These are phyloP conservation scores for Boletus speciosus DNA, from an alignment of 768 basidiomycete genomes.

Conservation along the genomic window DNA sequence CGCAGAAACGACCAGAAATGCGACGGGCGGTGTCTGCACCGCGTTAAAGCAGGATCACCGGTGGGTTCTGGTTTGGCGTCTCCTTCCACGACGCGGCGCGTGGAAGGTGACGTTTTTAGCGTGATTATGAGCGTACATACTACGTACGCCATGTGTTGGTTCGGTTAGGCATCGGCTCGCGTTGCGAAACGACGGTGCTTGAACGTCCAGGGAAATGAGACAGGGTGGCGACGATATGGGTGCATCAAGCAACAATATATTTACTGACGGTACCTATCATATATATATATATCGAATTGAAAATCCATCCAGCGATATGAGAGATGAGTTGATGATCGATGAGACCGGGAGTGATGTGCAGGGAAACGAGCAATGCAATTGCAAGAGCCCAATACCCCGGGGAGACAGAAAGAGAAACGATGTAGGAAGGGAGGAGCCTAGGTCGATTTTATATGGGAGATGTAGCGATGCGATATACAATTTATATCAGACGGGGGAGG, in stretches of 20 bases:
- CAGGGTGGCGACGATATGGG: slow-evolving; percentile 6
- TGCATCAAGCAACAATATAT: slow-evolving; percentile 31
- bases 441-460: slow-evolving; percentile 12
- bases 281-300: slow-evolving; percentile 16
- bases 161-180: slow-evolving; percentile 1
- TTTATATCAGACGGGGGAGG: slow-evolving; percentile 13
- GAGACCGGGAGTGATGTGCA: not conserved
- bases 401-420: not conserved
- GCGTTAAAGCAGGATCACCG: not conserved
- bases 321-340: too few species aligned
- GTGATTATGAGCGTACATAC: too few species aligned
- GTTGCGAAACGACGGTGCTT: not conserved
- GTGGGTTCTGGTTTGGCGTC: too few species aligned
- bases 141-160: not conserved
- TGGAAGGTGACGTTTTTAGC: too few species aligned
- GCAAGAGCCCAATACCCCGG: not conserved
- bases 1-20: slow-evolving; percentile 59
- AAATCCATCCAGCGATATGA: slow-evolving; percentile 2
- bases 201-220: not conserved
- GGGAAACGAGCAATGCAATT: not conserved
- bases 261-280: slow-evolving; percentile 19
- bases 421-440: not conserved
- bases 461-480: slow-evolving; percentile 29
- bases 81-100: too few species aligned
- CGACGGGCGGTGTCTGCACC: slow-evolving; percentile 52